These are phyloP conservation scores for Sophora flavescens DNA, from an alignment of 306 rosid species.

Conservation along the genomic window DNA sequence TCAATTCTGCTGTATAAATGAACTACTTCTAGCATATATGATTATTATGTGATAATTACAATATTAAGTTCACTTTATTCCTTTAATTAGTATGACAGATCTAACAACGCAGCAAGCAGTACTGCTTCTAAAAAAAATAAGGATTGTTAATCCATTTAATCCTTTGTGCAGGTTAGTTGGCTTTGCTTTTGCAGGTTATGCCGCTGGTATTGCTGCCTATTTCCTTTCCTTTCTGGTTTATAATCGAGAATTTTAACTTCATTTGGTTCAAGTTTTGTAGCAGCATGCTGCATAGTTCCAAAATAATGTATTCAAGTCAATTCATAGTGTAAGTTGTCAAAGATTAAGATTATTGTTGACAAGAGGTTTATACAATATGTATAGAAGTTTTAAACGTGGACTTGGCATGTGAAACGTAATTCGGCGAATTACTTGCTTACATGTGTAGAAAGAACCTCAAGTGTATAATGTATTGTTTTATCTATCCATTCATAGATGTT, in stretches of 20 bases:
- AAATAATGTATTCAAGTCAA: conserved; percentile 24
- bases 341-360: conserved; percentile 30
- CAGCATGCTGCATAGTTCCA: conserved; percentile 27
- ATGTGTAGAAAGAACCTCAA: background rate
- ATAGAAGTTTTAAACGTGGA: conserved; percentile 4
- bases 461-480: background rate
- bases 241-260: conserved; percentile 41
- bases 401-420: conserved; percentile 14
- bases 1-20: too few species aligned
- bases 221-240: conserved; percentile 77
- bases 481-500: background rate
- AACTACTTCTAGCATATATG: too few species aligned
- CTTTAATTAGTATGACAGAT: too few species aligned
- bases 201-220: too few species aligned
- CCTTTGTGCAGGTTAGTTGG: too few species aligned
- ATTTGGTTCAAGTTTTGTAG: conserved; percentile 34
- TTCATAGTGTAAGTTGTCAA: background rate
- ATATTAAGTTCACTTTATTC: too few species aligned
- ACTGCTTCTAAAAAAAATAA: too few species aligned
- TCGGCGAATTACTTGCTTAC: background rate
- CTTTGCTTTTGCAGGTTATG: too few species aligned
- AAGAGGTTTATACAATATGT: conserved; percentile 18
- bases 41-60: too few species aligned
- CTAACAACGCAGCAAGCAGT: too few species aligned
- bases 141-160: too few species aligned